phyloP scores from a whole-genome alignment of 805 yeast species.

The Kodamaea jinghongensis region DNA sequence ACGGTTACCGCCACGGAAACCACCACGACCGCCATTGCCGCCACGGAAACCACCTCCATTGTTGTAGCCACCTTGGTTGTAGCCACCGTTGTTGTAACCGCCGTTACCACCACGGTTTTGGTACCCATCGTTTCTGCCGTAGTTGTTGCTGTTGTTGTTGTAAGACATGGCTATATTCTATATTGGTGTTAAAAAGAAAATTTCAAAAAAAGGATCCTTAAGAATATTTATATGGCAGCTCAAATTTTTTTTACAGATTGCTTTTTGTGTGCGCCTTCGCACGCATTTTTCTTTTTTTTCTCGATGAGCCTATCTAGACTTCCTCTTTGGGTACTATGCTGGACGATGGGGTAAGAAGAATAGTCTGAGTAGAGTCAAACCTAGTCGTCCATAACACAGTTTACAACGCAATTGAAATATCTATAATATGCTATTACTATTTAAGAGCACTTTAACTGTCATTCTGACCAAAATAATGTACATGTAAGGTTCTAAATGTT shows the following conservation, averaged over 20 bases:
- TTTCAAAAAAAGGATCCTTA: neutral
- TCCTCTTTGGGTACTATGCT: too few species aligned
- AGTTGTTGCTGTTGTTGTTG: constrained; percentile 21
- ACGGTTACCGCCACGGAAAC: constrained; percentile 32
- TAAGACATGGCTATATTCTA: constrained; percentile 34
- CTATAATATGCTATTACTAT: too few species aligned
- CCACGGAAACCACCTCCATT: constrained; percentile 36
- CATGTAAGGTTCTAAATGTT: neutral
- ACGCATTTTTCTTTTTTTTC: neutral
- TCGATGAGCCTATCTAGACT: constrained; percentile 5
- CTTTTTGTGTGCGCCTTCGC: constrained; percentile 3
- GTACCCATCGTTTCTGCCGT: constrained; percentile 17
- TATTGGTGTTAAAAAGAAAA: neutral
- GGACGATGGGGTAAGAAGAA: too few species aligned
- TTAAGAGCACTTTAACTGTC: too few species aligned
- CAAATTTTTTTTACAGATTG: constrained; percentile 5
- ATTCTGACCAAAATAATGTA: constrained; percentile 1
- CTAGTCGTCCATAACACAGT: too few species aligned
- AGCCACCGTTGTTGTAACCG: constrained; percentile 32
- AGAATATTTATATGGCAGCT: constrained; percentile 3
- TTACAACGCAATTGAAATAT: too few species aligned
- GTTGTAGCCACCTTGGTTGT: constrained; percentile 33
- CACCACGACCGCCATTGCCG: constrained; percentile 35
- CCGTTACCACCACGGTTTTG: constrained; percentile 15
- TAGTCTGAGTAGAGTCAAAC: too few species aligned